A percentile compares a stretch with the other conserved stretches of the same genome.
Evolutionary conservation across 2,329 filamentous ascomycete species (phyloP).

Genomic region (Bipolaris victoriae): DNA sequence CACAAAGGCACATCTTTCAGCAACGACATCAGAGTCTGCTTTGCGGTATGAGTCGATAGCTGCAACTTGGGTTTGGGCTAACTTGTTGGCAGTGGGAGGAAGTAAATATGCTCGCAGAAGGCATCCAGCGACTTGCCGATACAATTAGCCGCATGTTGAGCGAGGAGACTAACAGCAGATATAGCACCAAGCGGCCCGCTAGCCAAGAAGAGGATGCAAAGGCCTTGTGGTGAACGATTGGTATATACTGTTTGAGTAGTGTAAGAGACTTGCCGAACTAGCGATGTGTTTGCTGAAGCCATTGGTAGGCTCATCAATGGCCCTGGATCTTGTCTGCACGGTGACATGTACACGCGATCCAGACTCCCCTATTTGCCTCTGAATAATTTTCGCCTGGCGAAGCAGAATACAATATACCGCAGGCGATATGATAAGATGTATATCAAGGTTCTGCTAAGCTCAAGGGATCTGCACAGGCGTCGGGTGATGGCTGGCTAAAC

Average conservation of each 20-base stretch:
- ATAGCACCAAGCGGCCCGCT: slow-evolving; percentile 16
- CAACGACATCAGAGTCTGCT: slow-evolving; percentile 52
- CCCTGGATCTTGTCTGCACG: neutral
- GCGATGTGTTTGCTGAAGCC: neutral
- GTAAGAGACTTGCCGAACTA: neutral
- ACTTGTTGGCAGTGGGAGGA: slow-evolving; percentile 60
- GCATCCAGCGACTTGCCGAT: slow-evolving; percentile 66
- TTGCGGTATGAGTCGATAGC: slow-evolving; percentile 29
- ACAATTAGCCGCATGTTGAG: slow-evolving; percentile 53
- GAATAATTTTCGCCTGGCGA: neutral
- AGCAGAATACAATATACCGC: neutral
- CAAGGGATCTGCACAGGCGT: slow-evolving; percentile 21
- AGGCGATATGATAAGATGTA: slow-evolving; percentile 16
- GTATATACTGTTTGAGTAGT: neutral
- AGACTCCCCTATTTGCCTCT: neutral
- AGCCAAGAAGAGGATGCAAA: slow-evolving; percentile 30
- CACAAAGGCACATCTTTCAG: slow-evolving; percentile 61
- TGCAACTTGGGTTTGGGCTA: slow-evolving; percentile 6
- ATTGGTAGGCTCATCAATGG: neutral
- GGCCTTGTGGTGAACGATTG: slow-evolving; percentile 41
- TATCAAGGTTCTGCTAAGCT: slow-evolving; percentile 29
- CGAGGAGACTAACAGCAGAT: slow-evolving; percentile 30
- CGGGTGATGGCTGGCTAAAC: neutral
- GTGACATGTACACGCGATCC: neutral
- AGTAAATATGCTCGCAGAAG: slow-evolving; percentile 69